Conservation (phyloP, 192 early-diverging fungal species). For the Backusella mclennaniae region DNA sequence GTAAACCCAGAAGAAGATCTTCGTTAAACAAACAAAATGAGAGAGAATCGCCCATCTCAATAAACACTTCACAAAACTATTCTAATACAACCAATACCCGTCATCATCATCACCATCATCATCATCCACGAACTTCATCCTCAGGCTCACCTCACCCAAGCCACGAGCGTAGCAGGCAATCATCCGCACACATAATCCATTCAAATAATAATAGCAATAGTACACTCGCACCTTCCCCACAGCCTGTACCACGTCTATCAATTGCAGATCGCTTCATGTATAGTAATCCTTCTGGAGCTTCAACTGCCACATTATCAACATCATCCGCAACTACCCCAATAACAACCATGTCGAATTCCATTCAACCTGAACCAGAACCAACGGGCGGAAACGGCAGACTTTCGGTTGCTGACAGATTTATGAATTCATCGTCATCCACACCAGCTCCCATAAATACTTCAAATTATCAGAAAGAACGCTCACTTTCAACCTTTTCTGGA, state of each 20-base stretch:
- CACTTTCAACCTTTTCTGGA: constrained; percentile 18
- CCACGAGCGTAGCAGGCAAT: not conserved
- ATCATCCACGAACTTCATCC: not conserved
- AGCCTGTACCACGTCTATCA: constrained; percentile 17
- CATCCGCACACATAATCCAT: not conserved
- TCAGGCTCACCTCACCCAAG: not conserved
- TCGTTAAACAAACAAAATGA: not conserved
- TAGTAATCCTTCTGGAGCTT: not conserved
- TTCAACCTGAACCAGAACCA: not conserved
- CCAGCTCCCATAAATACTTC: not conserved
- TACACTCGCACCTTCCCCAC: not conserved
- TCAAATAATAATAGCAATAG: not conserved
- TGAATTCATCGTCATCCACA: not conserved
- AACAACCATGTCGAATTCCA: not conserved
- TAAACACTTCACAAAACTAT: not conserved
- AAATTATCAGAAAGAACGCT: constrained; percentile 5
- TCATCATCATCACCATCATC: not conserved
- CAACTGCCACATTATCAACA: not conserved
- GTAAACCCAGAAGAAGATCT: not conserved
- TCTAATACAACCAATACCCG: not conserved
- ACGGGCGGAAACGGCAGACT: not conserved
- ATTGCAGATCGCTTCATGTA: constrained; percentile 33
- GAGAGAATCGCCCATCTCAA: not conserved
- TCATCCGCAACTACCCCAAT: not conserved
- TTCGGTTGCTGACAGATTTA: constrained; percentile 28